Percentiles rank a stretch among this genome's conserved stretches.
These are phyloP conservation scores for Neonothopanus nambi DNA, from an alignment of 1,284 basidiomycete species.

Conservation along the genomic window DNA sequence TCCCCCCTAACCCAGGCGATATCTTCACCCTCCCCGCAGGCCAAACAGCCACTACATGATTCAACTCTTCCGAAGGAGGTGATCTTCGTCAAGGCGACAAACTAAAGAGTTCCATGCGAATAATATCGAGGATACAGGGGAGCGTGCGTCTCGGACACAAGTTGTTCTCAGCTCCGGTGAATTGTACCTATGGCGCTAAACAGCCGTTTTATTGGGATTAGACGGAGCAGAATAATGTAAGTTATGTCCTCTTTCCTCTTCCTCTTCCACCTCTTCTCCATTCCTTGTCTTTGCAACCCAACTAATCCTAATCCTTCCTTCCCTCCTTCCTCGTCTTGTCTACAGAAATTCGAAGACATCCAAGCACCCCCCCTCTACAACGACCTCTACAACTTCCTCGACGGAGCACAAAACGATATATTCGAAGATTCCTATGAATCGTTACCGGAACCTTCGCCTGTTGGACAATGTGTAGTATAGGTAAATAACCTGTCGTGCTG, in stretches of 20 bases:
- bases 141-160: constrained; percentile 52
- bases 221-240: constrained; percentile 36
- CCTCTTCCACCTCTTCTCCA: too few species aligned
- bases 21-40: constrained; percentile 61
- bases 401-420: constrained; percentile 66
- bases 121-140: constrained; percentile 53
- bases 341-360: constrained; percentile 57
- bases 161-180: constrained; percentile 45
- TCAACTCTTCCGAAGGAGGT: constrained; percentile 48
- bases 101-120: constrained; percentile 52
- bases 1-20: constrained; percentile 55
- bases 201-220: constrained; percentile 69
- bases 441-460: constrained; percentile 38
- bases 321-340: too few species aligned
- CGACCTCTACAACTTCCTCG: constrained; percentile 55
- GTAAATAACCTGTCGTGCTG: too few species aligned
- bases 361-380: constrained; percentile 58
- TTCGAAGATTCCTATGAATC: constrained; percentile 48
- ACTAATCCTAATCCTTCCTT: too few species aligned
- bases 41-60: constrained; percentile 45
- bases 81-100: constrained; percentile 45
- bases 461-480: too few species aligned
- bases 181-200: constrained; percentile 71
- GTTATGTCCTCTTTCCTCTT: too few species aligned
- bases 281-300: too few species aligned